These are phyloP conservation scores for Malassezia furfur DNA, from an alignment of 1,284 basidiomycete species.

Conservation along the genomic window DNA sequence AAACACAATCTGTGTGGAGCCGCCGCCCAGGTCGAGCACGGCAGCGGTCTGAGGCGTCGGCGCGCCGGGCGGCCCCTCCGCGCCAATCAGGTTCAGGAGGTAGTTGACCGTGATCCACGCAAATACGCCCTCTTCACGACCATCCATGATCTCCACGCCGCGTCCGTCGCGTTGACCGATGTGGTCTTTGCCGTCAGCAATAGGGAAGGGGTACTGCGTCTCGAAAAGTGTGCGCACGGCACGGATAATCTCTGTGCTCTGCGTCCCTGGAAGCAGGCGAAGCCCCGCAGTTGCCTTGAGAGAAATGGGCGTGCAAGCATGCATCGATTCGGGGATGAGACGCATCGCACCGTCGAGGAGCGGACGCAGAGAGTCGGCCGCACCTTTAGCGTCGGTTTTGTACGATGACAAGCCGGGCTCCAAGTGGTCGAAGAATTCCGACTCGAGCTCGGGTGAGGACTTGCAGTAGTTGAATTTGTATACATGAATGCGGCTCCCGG, in stretches of 20 bases:
- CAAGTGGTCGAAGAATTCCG: constrained; percentile 80
- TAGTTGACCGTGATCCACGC: constrained; percentile 99
- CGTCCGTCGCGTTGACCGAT: constrained; percentile 17
- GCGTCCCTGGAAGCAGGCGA: constrained; percentile 60
- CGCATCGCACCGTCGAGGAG: constrained; percentile 70
- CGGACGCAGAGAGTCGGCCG: constrained; percentile 69
- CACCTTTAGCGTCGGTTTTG: constrained; percentile 55
- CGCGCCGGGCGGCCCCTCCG: constrained; percentile 55
- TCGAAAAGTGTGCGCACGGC: constrained; percentile 64
- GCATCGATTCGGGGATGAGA: constrained; percentile 63
- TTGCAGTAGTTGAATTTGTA: constrained; percentile 59
- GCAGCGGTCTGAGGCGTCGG: constrained; percentile 63
- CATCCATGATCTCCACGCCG: constrained; percentile 64
- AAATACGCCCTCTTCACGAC: constrained; percentile 81
- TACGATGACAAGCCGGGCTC: constrained; percentile 72
- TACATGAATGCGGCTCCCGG: constrained; percentile 89
- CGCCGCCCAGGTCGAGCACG: constrained; percentile 90
- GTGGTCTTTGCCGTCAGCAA: constrained; percentile 33
- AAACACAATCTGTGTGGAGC: constrained; percentile 95
- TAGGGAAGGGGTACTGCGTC: constrained; percentile 62
- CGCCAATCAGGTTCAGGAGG: constrained; percentile 41
- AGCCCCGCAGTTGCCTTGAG: constrained; percentile 94
- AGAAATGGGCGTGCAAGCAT: constrained; percentile 72
- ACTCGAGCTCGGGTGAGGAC: constrained; percentile 64
- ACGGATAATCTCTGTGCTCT: constrained; percentile 66